phyloP scores from a whole-genome alignment of 1,284 basidiomycete species.

The Tilletiaria anomala region DNA sequence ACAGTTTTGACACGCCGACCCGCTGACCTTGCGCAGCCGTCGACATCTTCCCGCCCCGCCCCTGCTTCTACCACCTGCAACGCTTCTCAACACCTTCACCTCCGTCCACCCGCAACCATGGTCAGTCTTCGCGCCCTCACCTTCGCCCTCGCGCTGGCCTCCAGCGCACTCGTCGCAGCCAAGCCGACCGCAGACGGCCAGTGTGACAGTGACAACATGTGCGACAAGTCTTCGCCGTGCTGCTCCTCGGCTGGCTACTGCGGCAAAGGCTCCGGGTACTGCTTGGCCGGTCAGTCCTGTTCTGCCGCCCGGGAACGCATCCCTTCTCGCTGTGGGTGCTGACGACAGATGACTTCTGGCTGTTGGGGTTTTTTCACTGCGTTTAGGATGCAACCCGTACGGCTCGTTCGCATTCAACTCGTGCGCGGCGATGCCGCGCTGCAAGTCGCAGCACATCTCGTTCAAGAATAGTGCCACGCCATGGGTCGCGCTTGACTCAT shows the following conservation, averaged over 20 bases:
- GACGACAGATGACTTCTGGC: no score
- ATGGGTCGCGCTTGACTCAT: background rate
- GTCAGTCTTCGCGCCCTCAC: background rate
- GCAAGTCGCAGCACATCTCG: background rate
- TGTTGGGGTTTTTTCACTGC: no score
- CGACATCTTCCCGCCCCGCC: no score
- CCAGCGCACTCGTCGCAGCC: background rate
- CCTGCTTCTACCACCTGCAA: no score
- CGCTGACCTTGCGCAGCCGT: no score
- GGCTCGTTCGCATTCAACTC: background rate
- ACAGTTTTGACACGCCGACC: no score
- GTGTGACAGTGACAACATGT: background rate
- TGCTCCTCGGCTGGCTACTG: constrained; percentile 12
- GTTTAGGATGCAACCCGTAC: background rate
- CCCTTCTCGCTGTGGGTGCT: no score
- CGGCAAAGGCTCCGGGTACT: background rate
- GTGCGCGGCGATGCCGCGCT: background rate
- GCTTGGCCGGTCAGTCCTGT: no score
- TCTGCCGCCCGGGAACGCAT: no score
- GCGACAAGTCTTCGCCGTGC: background rate
- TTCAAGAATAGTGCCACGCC: background rate
- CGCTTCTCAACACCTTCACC: no score
- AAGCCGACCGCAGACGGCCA: no score
- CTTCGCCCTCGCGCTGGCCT: background rate
- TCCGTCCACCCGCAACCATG: background rate